Evolutionary conservation across 345 rosid genomes (phyloP), one percentile per base, ranked within the genome.

Genomic region (Lepidium sativum): DNA sequence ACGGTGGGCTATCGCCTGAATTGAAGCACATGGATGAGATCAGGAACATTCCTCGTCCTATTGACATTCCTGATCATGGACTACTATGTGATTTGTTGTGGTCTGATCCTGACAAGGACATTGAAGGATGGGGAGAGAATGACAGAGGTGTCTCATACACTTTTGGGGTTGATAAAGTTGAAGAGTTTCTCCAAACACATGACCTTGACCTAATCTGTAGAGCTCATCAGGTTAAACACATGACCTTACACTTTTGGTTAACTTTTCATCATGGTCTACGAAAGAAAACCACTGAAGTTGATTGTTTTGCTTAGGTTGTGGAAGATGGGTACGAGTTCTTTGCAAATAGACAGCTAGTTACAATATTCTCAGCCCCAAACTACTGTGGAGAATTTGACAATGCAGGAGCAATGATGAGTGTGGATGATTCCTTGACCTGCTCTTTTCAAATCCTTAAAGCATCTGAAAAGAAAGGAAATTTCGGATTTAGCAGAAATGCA

Each of bases 291-390:
- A 11, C 42, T 21, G n/a, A 63, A 33, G 63, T 40, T 47, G 14
- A 39, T 72, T 54, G 51, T 20, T 45, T 17, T 10, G n/a, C 10
- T 63, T 53, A 84, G 89, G 89, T 84, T 74, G 89, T 84, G 63
- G 89, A 84, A 77, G 89, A 84, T 27, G 89, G 89, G 23, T 84
- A 84, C 63, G 89, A 84, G 77, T 84, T 84, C 74, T 84, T 84
- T 63, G 89, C 89, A 43, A 78, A 78, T 61, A 69, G 89, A 55
- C 82, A 78, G 74, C 78, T 84, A 54, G 89, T 84, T n/a, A 84
- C 89, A 18, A 76, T 84, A 71, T 84, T 84, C 78, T 84, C 88
- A 0, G 88, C 88, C 0, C 88, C 86, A 56, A 84, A 84, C 62
- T 84, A 84, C 73, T 82, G 89, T 72, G 89, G 89, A 4, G 89